Evolutionary conservation across 2,329 filamentous ascomycete species (phyloP), one percentile per base, ranked within the genome.

Genomic region (Penicillium brasilianum): DNA sequence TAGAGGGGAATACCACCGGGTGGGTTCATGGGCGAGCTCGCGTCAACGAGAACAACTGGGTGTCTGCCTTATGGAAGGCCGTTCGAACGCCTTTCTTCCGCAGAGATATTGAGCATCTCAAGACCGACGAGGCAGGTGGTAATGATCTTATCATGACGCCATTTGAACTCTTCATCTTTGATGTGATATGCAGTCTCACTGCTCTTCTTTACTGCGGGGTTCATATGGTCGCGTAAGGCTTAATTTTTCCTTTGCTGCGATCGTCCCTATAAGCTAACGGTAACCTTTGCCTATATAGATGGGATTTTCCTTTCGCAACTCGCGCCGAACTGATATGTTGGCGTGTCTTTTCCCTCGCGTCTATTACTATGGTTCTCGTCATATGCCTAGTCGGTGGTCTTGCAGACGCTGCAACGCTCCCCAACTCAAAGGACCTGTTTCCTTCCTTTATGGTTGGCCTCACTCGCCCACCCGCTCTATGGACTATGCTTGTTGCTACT

Each of bases 151-250:
- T 18, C 37, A 18, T 1, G 7, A 39, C 37, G 16, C 10, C 22
- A 51, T 43, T 20, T 30, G 32, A 25, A 51, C 22, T 18, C 9
- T 18, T 30, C 18, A 20, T 30, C 8, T 41, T 51, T 43, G 36
- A 37, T n/a, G 11, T 20, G 11, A 22, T 51, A n/a, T 28, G 55
- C 55, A 32, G 25, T 51, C 9, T 39, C 34, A 30, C 30, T 25
- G 43, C 37, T 6, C 14, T 62, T 20, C 4, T 58, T 58, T 54
- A 41, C 39, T 30, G 60, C 25, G n/a, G 37, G 37, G 57, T 61
- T 32, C 55, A 61, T 57, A 49, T 65, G 32, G 63, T 55, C 10
- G 58, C 55, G 58, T 65, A 61, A 36, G 58, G 58, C 37, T n/a
- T 14, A n/a, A 39, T 5, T 18, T n/a, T n/a, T n/a, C 37, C 5